Evolutionary conservation across 768 basidiomycete species (phyloP).

Genomic region (Collybia sp.): DNA sequence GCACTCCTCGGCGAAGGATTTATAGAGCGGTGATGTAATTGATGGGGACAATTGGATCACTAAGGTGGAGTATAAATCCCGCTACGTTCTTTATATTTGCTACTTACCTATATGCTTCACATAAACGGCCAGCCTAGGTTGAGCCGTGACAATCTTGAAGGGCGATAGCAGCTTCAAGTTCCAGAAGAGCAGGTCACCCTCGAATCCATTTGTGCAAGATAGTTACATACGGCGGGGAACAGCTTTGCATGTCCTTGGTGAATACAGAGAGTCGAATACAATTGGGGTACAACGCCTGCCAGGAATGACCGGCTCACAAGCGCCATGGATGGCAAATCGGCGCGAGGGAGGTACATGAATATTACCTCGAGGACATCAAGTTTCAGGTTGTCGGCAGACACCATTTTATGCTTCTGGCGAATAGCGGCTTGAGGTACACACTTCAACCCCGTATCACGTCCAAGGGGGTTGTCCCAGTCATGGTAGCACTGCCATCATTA

Average conservation of each 20-base stretch:
- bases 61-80: conserved; percentile 14
- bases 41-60: conserved; percentile 48
- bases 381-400: conserved; percentile 63
- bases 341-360: conserved; percentile 45
- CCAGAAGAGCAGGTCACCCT: conserved; percentile 2
- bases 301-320: conserved; percentile 66
- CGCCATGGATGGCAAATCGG: conserved; percentile 56
- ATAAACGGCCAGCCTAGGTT: conserved; percentile 49
- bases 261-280: conserved; percentile 59
- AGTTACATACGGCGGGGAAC: conserved; percentile 40
- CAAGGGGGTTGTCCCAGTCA: too few relatives aligned
- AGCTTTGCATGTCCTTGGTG: conserved; percentile 51
- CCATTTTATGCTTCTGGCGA: conserved; percentile 32
- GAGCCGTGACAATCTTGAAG: conserved; percentile 52
- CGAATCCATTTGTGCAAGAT: neutral
- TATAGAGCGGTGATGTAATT: conserved; percentile 30
- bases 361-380: conserved; percentile 73
- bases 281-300: conserved; percentile 54
- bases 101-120: conserved; percentile 54
- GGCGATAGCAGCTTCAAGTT: conserved; percentile 44
- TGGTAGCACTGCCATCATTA: too few relatives aligned
- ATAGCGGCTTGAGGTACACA: too few relatives aligned
- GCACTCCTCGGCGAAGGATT: conserved; percentile 51
- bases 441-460: too few relatives aligned
- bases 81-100: too few relatives aligned